Evolutionary conservation across 1,139 yeast genomes (phyloP), one percentile per base, ranked within the genome.

Genomic region (Pneumocystis carinii): DNA sequence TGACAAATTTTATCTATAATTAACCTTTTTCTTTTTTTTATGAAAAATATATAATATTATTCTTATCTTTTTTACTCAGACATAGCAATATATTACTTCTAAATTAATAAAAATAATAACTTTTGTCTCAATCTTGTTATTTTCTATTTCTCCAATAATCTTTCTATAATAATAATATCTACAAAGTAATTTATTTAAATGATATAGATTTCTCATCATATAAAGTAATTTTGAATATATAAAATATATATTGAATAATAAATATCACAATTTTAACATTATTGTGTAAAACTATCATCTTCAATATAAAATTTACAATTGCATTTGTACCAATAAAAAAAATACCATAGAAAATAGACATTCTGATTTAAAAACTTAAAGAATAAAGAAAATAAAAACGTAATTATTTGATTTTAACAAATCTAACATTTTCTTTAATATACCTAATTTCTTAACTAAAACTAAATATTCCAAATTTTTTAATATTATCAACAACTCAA

Each of bases 1-100:
- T 92, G 98, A 76, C 92, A 92, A 41, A 92, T 98, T 75, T 92
- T 98, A 77, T 94, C 98, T n/a, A 98, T 97, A 70, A 92, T 86
- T 61, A 94, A 79, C 3, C 89, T 92, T 32, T 92, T 74, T 59
- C 95, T 90, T 71, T 88, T 77, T 71, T 85, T 84, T 36, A 96
- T 94, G 59, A 96, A 95, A 65, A 90, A 80, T 61, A 81, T 79
- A 64, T 92, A 78, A 66, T 94, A 81, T 19, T 57, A 14, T 59
- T 83, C 85, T 59, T 78, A 81, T 70, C 92, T 89, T 68, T 85
- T 84, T 10, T 81, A 80, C 63, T 78, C 79, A 3, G 81, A 74
- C 65, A 92, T 79, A 62, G 90, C 83, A 3, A 96, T 98, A 98
- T 0, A 98, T 92, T 66, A 98, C 94, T 65, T 98, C 97, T 3